A percentile compares a stretch with the other conserved stretches of the same genome.
These are phyloP conservation scores for Buxus sempervirens DNA, from an alignment of 164 flowering plant genomes.

Conservation along the genomic window DNA sequence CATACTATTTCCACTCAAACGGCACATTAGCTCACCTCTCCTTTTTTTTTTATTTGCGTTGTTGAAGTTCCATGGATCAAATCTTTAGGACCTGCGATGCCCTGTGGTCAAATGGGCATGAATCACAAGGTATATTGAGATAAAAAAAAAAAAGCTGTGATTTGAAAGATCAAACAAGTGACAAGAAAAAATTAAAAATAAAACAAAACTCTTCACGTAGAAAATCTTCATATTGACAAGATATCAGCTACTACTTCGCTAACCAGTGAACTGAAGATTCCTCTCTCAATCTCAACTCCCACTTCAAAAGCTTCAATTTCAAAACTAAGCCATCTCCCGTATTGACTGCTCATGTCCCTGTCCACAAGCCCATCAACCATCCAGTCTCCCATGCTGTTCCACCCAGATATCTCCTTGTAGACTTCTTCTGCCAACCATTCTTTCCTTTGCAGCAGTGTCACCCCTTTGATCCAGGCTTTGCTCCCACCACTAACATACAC, in stretches of 20 bases:
- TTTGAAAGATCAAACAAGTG: too few species aligned
- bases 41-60: too few species aligned
- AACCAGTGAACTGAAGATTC: slow-evolving; percentile 38
- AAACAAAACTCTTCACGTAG: neutral
- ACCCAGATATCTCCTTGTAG: slow-evolving; percentile 37
- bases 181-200: too few species aligned
- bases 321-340: slow-evolving; percentile 66
- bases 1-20: too few species aligned
- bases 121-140: too few species aligned
- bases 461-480: slow-evolving; percentile 33
- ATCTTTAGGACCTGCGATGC: too few species aligned
- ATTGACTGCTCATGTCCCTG: slow-evolving; percentile 54
- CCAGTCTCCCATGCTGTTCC: slow-evolving; percentile 40
- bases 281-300: slow-evolving; percentile 42
- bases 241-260: slow-evolving; percentile 55
- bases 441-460: slow-evolving; percentile 18
- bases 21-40: too few species aligned
- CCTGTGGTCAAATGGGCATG: too few species aligned
- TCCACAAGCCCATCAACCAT: slow-evolving; percentile 66
- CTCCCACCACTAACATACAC: slow-evolving; percentile 26
- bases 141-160: too few species aligned
- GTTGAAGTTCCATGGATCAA: too few species aligned
- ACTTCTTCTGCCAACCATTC: slow-evolving; percentile 43
- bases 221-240: slow-evolving; percentile 4
- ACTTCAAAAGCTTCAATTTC: slow-evolving; percentile 48